Evolutionary conservation across 2,329 filamentous ascomycete species (phyloP).

Genomic region (Escovopsis sp.): DNA sequence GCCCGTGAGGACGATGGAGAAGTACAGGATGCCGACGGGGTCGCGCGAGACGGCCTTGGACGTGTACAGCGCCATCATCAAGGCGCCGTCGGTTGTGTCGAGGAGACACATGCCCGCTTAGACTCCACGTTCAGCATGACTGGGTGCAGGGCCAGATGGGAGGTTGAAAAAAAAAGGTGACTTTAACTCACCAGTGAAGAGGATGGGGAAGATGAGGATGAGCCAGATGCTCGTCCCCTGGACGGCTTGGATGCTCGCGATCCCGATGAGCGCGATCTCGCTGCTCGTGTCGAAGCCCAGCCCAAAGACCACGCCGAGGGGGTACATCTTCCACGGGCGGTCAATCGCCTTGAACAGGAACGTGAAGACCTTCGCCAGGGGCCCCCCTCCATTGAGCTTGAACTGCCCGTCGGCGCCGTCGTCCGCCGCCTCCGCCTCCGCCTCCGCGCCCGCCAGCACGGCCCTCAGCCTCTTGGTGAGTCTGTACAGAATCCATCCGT

Average conservation of each 20-base stretch:
- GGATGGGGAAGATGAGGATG: conserved; percentile 76
- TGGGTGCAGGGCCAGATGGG: no score
- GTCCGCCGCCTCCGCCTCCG: conserved; percentile 14
- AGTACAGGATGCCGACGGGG: conserved; percentile 81
- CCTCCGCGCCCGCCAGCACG: conserved; percentile 32
- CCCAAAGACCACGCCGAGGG: conserved; percentile 75
- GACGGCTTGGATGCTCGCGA: conserved; percentile 74
- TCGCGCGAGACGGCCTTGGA: conserved; percentile 65
- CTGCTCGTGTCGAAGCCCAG: conserved; percentile 92
- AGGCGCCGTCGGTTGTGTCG: conserved; percentile 80
- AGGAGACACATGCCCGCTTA: conserved; percentile 88
- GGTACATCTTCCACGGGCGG: conserved; percentile 90
- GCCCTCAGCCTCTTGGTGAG: conserved; percentile 53
- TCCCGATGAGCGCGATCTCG: conserved; percentile 82
- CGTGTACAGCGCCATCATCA: conserved; percentile 92
- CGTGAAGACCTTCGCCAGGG: conserved; percentile 57
- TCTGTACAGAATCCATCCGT: conserved; percentile 71
- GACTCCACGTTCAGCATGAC: neutral
- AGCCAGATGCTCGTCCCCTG: conserved; percentile 85
- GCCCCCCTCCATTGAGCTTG: conserved; percentile 62
- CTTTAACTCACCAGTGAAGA: conserved; percentile 58
- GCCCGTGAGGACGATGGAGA: conserved; percentile 73
- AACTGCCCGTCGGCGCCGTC: conserved; percentile 32
- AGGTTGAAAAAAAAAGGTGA: no score
- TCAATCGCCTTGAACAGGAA: conserved; percentile 62